A percentile compares a stretch with the other conserved stretches of the same genome.
phyloP scores from a whole-genome alignment of 1,284 basidiomycete genomes.

The Fomitopsis palustris region DNA sequence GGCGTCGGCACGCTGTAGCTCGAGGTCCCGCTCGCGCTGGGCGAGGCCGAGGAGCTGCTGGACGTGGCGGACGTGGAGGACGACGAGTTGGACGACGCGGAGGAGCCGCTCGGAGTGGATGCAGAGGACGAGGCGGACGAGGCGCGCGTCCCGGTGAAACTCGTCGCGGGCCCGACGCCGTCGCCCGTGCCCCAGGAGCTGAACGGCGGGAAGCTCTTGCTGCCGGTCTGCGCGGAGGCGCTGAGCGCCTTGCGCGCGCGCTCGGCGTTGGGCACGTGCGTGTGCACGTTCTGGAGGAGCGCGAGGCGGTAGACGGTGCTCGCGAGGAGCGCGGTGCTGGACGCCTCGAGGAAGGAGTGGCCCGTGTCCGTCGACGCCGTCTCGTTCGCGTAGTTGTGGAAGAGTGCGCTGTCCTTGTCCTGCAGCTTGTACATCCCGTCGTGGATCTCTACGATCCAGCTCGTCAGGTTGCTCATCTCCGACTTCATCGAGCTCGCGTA shows the following conservation, averaged over 20 bases:
- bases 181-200: constrained; percentile 3
- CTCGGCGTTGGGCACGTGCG: constrained; percentile 55
- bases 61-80: constrained; percentile 7
- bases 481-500: constrained; percentile 45
- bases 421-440: constrained; percentile 53
- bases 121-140: background rate
- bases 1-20: background rate
- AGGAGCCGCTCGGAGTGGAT: constrained; percentile 1
- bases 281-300: constrained; percentile 46
- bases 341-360: constrained; percentile 67
- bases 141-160: background rate
- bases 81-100: background rate
- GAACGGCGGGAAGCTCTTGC: background rate
- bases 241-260: constrained; percentile 50
- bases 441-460: constrained; percentile 77
- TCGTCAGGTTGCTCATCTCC: constrained; percentile 57
- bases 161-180: constrained; percentile 5
- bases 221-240: constrained; percentile 13
- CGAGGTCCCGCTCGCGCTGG: background rate
- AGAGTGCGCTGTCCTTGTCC: constrained; percentile 1
- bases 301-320: constrained; percentile 72
- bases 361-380: constrained; percentile 21
- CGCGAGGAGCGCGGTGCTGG: constrained; percentile 75
- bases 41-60: background rate
- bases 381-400: constrained; percentile 66